Conservation (phyloP, 164 flowering plant species). For the Tetracentron sinense region DNA sequence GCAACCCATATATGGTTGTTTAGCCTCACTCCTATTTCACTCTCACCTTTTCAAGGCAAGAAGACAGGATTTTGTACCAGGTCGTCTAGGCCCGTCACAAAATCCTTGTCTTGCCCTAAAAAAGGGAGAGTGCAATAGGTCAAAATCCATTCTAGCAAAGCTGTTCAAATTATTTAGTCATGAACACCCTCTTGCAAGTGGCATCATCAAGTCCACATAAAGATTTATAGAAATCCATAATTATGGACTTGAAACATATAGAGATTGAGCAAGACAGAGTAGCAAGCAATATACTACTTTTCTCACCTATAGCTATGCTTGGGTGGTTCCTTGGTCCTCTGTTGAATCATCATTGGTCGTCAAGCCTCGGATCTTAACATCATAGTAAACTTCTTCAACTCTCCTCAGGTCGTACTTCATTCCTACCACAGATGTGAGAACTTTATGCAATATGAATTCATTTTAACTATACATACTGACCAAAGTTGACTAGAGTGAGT, state of each 20-base stretch:
- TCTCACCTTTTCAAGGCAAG: too few species aligned
- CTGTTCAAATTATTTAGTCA: background rate
- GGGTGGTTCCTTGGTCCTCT: conserved; percentile 27
- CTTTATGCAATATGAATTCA: background rate
- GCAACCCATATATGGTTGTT: too few species aligned
- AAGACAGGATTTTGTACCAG: too few species aligned
- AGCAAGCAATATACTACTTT: background rate
- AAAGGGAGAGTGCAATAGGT: too few species aligned
- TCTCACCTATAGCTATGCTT: conserved; percentile 8
- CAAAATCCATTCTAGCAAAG: background rate
- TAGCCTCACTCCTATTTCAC: too few species aligned
- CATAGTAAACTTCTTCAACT: conserved; percentile 92
- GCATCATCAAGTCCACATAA: too few species aligned
- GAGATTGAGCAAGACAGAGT: background rate
- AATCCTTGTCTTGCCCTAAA: too few species aligned
- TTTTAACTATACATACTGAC: background rate
- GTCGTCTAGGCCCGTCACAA: too few species aligned
- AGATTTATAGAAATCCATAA: too few species aligned
- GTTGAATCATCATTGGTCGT: conserved; percentile 32
- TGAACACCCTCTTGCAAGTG: too few species aligned
- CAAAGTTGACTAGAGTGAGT: background rate
- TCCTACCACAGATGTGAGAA: conserved; percentile 37
- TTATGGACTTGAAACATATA: background rate
- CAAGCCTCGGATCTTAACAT: conserved; percentile 90
- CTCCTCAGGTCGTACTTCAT: conserved; percentile 92